A percentile compares a stretch with the other conserved stretches of the same genome.
Evolutionary conservation across 768 basidiomycete species (phyloP).

Genomic region (Tricholoma saponaceum): DNA sequence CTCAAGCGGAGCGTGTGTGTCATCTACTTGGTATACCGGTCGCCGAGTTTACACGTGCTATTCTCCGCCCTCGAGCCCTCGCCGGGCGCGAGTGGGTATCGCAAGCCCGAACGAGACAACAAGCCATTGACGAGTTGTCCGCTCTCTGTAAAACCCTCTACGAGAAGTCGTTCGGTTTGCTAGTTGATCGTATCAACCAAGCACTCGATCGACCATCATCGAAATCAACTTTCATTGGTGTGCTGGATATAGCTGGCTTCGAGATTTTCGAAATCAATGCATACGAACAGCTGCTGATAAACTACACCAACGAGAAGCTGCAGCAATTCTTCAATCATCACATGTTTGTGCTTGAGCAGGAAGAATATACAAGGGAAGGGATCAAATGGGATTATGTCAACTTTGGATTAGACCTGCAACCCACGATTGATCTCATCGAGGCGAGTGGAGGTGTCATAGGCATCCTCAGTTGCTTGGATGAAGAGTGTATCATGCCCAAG

Average conservation of each 20-base stretch:
- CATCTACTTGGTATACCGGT: slow-evolving; percentile 88
- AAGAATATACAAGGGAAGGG: slow-evolving; percentile 93
- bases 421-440: slow-evolving; percentile 98
- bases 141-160: slow-evolving; percentile 94
- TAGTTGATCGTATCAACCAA: slow-evolving; percentile 93
- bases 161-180: slow-evolving; percentile 91
- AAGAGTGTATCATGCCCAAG: slow-evolving; percentile 99
- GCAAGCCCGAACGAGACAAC: slow-evolving; percentile 85
- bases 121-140: slow-evolving; percentile 89
- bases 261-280: slow-evolving; percentile 94
- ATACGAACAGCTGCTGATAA: slow-evolving; percentile 97
- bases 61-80: slow-evolving; percentile 84
- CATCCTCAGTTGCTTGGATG: slow-evolving; percentile 89
- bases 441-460: slow-evolving; percentile 77
- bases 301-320: slow-evolving; percentile 97
- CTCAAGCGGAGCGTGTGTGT: slow-evolving; percentile 86
- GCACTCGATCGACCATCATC: slow-evolving; percentile 91
- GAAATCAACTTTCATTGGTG: slow-evolving; percentile 94
- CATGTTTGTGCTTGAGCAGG: slow-evolving; percentile 99
- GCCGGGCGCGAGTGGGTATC: slow-evolving; percentile 98
- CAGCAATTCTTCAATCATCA: slow-evolving; percentile 99
- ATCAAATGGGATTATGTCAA: slow-evolving; percentile 99
- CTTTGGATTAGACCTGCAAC: slow-evolving; percentile 95
- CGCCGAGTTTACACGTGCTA: slow-evolving; percentile 82
- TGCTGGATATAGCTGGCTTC: slow-evolving; percentile 98